These are phyloP conservation scores for Claviceps sp. DNA, from an alignment of 2,329 filamentous ascomycete genomes.

Conservation along the genomic window DNA sequence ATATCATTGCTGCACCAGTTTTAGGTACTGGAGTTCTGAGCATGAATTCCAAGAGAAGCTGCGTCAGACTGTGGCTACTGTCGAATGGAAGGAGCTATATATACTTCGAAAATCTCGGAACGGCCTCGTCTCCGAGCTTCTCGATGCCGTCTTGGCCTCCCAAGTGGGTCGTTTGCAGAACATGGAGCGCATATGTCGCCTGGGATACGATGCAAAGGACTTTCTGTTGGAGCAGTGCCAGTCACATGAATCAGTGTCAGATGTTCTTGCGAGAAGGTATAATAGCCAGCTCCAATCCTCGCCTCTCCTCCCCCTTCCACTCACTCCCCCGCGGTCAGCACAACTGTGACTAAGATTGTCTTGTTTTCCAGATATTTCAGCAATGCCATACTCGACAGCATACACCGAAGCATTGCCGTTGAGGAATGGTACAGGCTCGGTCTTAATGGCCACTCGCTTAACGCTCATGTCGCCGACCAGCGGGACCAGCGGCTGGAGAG, in stretches of 20 bases:
- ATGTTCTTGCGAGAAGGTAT: conserved; percentile 63
- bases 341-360: conserved; percentile 3
- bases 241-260: conserved; percentile 45
- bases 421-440: conserved; percentile 52
- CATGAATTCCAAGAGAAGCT: conserved; percentile 50
- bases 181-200: conserved; percentile 55
- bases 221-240: conserved; percentile 55
- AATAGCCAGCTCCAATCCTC: conserved; percentile 5
- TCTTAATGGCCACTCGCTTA: conserved; percentile 9
- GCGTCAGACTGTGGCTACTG: conserved; percentile 34
- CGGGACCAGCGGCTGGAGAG: conserved; percentile 44
- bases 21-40: conserved; percentile 59
- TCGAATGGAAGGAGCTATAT: conserved; percentile 66
- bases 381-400: conserved; percentile 58
- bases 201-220: conserved; percentile 84
- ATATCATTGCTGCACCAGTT: conserved; percentile 54
- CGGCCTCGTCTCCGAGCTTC: conserved; percentile 32
- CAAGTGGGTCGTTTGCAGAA: conserved; percentile 57
- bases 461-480: conserved; percentile 24
- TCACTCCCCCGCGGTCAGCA: background rate
- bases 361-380: conserved; percentile 53
- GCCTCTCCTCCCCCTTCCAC: background rate
- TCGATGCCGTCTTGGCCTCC: conserved; percentile 58
- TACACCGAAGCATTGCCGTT: conserved; percentile 70
- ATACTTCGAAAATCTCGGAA: conserved; percentile 41